Base-by-base conservation (phyloP, 2,329 filamentous ascomycete genomes). In the Verticillium nubilum region DNA sequence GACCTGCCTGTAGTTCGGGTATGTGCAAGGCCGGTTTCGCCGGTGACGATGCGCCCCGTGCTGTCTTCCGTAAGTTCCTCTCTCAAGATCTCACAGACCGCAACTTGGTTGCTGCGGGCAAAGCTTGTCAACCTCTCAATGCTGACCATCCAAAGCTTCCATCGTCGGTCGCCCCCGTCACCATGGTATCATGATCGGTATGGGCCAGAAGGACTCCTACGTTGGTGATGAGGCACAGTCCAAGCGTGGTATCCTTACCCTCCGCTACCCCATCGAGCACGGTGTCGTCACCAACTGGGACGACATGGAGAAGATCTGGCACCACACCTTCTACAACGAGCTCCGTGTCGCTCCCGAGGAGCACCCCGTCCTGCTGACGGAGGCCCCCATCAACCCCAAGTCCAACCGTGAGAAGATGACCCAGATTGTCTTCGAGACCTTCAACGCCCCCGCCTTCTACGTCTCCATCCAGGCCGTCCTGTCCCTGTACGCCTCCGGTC, bases 401-500 rank as follows among this genome's bases (percentile, higher is more conserved):
- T 96, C 91, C 85, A 99, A 99, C 88, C 91, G 95, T 89, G 95
- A 99, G 88, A 99, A 99, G 92, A 99, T 99, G 95, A 98, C 95
- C 72, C 95, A 99, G 86, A 99, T 99, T 69, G 93, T 99, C 79
- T 99, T 99, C 86, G 95, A 99, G 89, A 99, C 95, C 73, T 99
- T 99, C 89, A 98, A 99, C 86, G 94, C 95, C 73, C 95, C 95
- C 71, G 95, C 95, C 72, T 98, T 99, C 89, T 99, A 99, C 87
- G 95, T 99, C 85, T 98, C 95, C 75, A 99, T 99, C 81, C 94
- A 98, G 88, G 95, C 95, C 78, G 95, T 99, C 68, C 87, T 99
- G 73, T 99, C 95, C 67, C 90, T 99, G 79, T 99, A 99, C 85
- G 95, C 95, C 73, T 99, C 95, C 75, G 95, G 95, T 89, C 95